Percentiles rank a stretch among this genome's conserved stretches.
Conservation (phyloP, 2,329 filamentous ascomycete genomes). For the Cylindrodendrum hubeiense region DNA sequence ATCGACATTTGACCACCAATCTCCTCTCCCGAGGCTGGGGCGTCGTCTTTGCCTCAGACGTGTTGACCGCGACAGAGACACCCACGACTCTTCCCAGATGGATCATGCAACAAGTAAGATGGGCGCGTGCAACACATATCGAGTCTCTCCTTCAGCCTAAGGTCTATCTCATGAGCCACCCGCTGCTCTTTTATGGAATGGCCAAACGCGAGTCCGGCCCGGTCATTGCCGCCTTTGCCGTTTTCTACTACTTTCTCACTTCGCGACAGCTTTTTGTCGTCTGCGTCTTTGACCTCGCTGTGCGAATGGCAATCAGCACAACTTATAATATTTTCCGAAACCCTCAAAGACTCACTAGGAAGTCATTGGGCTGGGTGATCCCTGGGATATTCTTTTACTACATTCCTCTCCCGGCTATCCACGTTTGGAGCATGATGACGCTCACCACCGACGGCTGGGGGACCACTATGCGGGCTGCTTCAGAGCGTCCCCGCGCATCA, state of each 20-base stretch:
- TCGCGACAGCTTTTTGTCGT: conserved; percentile 32
- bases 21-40: conserved; percentile 44
- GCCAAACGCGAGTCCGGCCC: conserved; percentile 40
- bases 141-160: conserved; percentile 42
- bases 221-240: conserved; percentile 32
- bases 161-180: conserved; percentile 40
- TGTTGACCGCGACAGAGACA: conserved; percentile 39
- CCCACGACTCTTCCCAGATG: conserved; percentile 40
- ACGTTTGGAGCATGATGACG: conserved; percentile 42
- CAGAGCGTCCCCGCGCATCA: conserved; percentile 30
- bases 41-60: conserved; percentile 44
- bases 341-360: conserved; percentile 35
- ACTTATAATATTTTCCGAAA: conserved; percentile 40
- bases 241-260: conserved; percentile 40
- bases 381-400: conserved; percentile 43
- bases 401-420: conserved; percentile 39
- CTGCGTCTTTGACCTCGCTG: conserved; percentile 29
- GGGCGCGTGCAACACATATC: conserved; percentile 41
- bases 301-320: conserved; percentile 26
- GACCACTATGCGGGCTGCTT: conserved; percentile 40
- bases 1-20: conserved; percentile 43
- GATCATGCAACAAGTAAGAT: conserved; percentile 43
- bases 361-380: conserved; percentile 34
- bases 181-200: conserved; percentile 41
- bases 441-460: conserved; percentile 43